Evolutionary conservation across 2,329 filamentous ascomycete genomes (phyloP).

Genomic region (Beauveria scarabaeidicola): DNA sequence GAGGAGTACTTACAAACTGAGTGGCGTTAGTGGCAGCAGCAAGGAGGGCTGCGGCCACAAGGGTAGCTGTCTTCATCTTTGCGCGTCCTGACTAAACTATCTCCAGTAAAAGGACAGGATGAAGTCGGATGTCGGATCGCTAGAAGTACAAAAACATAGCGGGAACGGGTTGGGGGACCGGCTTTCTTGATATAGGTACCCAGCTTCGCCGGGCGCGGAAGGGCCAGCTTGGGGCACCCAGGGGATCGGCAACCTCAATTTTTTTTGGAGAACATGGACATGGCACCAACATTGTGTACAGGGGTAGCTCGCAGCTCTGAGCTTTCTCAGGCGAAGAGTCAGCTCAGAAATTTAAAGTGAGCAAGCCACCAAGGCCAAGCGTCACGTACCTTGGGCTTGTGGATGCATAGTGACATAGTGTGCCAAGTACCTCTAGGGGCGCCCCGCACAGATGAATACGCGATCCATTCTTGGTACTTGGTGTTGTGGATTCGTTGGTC

Average conservation of each 20-base stretch:
- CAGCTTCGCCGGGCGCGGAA: neutral
- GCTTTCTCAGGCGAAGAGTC: neutral
- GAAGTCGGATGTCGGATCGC: neutral
- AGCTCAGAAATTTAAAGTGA: slow-evolving; percentile 5
- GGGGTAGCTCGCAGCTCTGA: neutral
- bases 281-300: neutral
- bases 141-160: slow-evolving; percentile 1
- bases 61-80: slow-evolving; percentile 27
- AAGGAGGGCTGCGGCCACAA: slow-evolving; percentile 25
- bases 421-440: neutral
- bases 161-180: slow-evolving; percentile 5
- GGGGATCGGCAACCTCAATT: slow-evolving; percentile 1
- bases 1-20: slow-evolving; percentile 12
- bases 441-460: neutral
- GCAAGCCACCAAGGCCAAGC: neutral
- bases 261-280: slow-evolving; percentile 1
- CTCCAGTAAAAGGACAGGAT: neutral
- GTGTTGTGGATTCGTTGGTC: neutral
- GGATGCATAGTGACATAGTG: neutral
- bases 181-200: slow-evolving; percentile 10
- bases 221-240: neutral
- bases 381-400: neutral
- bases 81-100: neutral
- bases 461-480: neutral
- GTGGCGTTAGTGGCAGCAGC: slow-evolving; percentile 21